A percentile compares a stretch with the other conserved stretches of the same genome.
phyloP scores from a whole-genome alignment of 345 rosid species.

The Clarkia xantiana region DNA sequence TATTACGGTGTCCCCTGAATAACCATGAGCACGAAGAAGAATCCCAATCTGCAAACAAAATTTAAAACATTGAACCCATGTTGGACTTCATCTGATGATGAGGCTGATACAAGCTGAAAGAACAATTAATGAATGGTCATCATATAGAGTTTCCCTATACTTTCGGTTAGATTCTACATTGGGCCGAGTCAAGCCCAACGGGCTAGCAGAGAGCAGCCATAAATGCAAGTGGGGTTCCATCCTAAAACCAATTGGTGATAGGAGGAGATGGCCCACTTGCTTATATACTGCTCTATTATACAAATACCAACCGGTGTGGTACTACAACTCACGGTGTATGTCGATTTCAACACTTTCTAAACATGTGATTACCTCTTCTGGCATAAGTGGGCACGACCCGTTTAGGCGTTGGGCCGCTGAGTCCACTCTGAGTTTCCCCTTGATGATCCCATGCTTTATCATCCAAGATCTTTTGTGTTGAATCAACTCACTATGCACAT shows the following conservation, averaged over 20 bases:
- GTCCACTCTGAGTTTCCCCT: slow-evolving; percentile 57
- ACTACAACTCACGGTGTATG: too few relatives aligned
- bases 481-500: slow-evolving; percentile 91
- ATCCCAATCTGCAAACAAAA: slow-evolving; percentile 61
- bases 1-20: slow-evolving; percentile 72
- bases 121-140: not conserved
- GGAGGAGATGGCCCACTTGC: too few relatives aligned
- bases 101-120: too few relatives aligned
- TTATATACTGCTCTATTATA: too few relatives aligned
- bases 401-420: slow-evolving; percentile 47
- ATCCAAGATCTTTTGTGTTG: slow-evolving; percentile 93
- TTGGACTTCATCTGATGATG: not conserved
- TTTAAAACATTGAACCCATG: slow-evolving; percentile 3
- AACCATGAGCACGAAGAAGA: slow-evolving; percentile 90
- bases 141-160: not conserved
- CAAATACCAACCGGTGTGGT: too few relatives aligned
- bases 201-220: too few relatives aligned
- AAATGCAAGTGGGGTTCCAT: too few relatives aligned
- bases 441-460: slow-evolving; percentile 70
- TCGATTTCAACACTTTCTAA: too few relatives aligned
- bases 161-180: too few relatives aligned
- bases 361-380: slow-evolving; percentile 58
- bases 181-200: too few relatives aligned
- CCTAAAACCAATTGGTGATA: too few relatives aligned
- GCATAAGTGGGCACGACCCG: slow-evolving; percentile 83